Evolutionary conservation across 2,329 filamentous ascomycete species (phyloP), one percentile per base, ranked within the genome.

Genomic region (Claviceps maximensis): DNA sequence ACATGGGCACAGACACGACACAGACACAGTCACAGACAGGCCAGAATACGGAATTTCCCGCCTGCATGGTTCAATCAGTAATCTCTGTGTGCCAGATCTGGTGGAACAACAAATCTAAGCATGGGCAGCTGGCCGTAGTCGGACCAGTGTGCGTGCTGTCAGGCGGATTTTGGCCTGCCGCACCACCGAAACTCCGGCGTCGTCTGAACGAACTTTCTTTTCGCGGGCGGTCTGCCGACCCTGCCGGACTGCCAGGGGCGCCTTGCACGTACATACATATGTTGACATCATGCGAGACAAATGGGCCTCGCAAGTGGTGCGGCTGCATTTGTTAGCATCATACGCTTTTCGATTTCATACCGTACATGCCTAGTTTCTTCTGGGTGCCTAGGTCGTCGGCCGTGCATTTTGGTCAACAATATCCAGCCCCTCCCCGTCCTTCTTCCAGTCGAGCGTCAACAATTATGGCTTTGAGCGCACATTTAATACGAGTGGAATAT

Each of bases 81-180:
- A 52, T 55, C 40, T 52, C 12, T 51, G 46, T 46, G 45, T 42
- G 41, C 53, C 50, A 54, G 50, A 52, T 52, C 50, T 54, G 47
- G 53, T 55, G 53, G 42, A 53, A 55, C 53, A 42, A 13, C 47
- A 25, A 29, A 33, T 21, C 38, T 47, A 6, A 17, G 13, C 38
- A n/a, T 42, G 48, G 17, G 42, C 36, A 21, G 33, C 21, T 29
- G 38, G 25, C 17, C 19, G 12, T 27, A 25, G 45, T 31, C 33
- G 21, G 29, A 17, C 21, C 31, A 21, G 23, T 27, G 17, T 38
- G 36, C 12, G 10, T 52, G 23, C 48, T 50, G 40, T 36, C n/a
- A 23, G n/a, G n/a, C 27, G 23, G 31, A 15, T 36, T 48, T 38
- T 38, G 47, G 31, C 47, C 38, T 38, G n/a, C 47, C n/a, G 13